phyloP scores from a whole-genome alignment of 306 rosid species.

The Quercus robur region DNA sequence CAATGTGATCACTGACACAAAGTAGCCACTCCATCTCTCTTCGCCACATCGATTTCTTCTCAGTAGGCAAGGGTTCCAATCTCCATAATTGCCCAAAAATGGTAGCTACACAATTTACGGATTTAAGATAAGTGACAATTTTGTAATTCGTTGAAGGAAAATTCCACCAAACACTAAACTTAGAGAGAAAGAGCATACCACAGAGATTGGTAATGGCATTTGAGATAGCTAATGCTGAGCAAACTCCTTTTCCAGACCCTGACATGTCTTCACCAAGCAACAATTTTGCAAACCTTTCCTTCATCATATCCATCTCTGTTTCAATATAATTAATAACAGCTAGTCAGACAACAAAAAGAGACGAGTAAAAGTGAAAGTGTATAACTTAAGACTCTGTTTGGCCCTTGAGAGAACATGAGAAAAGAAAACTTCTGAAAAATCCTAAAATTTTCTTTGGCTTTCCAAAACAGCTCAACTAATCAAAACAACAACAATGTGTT shows the following conservation, averaged over 20 bases:
- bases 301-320: slow-evolving; percentile 60
- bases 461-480: neutral
- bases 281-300: slow-evolving; percentile 55
- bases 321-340: neutral
- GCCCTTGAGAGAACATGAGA: neutral
- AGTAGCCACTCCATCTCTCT: slow-evolving; percentile 63
- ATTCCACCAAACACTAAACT: neutral
- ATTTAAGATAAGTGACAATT: neutral
- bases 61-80: slow-evolving; percentile 46
- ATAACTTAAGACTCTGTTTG: neutral
- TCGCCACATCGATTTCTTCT: slow-evolving; percentile 57
- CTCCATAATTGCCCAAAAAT: slow-evolving; percentile 61
- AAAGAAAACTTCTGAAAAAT: neutral
- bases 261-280: slow-evolving; percentile 67
- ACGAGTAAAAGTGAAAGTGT: neutral
- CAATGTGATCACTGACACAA: slow-evolving; percentile 52
- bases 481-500: neutral
- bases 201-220: slow-evolving; percentile 62
- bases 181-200: slow-evolving; percentile 27
- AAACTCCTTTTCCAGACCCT: slow-evolving; percentile 62
- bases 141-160: neutral
- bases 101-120: slow-evolving; percentile 29
- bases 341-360: neutral
- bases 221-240: slow-evolving; percentile 50
- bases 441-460: neutral